These are phyloP conservation scores for Eucalyptus albens DNA, from an alignment of 345 rosid genomes.

Conservation along the genomic window DNA sequence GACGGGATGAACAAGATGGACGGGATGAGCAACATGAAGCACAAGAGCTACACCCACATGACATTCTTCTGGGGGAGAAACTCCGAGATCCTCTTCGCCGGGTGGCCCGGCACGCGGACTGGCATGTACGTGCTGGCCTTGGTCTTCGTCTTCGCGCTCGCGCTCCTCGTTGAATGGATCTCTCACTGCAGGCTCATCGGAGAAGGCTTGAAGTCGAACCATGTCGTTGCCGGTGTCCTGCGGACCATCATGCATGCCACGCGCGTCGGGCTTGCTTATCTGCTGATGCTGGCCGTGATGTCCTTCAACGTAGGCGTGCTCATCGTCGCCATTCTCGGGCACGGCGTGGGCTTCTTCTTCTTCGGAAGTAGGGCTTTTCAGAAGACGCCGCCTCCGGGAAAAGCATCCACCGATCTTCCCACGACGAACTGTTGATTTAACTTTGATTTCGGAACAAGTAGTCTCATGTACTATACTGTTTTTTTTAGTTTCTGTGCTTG, in stretches of 20 bases:
- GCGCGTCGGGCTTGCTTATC: constrained; percentile 40
- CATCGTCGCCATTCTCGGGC: constrained; percentile 55
- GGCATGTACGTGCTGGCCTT: constrained; percentile 24
- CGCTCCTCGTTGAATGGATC: constrained; percentile 14
- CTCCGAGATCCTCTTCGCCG: constrained; percentile 20
- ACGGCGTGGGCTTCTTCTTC: constrained; percentile 39
- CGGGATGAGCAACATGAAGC: not conserved
- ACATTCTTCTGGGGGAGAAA: constrained; percentile 29
- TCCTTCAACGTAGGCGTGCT: constrained; percentile 73
- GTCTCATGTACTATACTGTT: not conserved
- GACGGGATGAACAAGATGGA: not conserved
- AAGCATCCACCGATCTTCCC: constrained; percentile 3
- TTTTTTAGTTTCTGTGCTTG: not conserved
- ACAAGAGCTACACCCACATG: constrained; percentile 11
- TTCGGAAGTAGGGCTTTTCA: constrained; percentile 15
- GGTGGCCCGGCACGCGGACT: constrained; percentile 18
- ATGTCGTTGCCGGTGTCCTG: constrained; percentile 18
- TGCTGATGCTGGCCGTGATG: constrained; percentile 84
- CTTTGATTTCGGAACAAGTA: not conserved
- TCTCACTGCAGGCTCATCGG: constrained; percentile 7
- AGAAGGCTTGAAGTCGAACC: not conserved
- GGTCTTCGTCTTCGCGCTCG: constrained; percentile 12
- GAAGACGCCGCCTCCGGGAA: not conserved
- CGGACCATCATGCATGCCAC: constrained; percentile 31
- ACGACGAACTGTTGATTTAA: not conserved